A percentile compares a stretch with the other conserved stretches of the same genome.
phyloP scores from a whole-genome alignment of 2,329 filamentous ascomycete genomes.

The Penicillium sp. region DNA sequence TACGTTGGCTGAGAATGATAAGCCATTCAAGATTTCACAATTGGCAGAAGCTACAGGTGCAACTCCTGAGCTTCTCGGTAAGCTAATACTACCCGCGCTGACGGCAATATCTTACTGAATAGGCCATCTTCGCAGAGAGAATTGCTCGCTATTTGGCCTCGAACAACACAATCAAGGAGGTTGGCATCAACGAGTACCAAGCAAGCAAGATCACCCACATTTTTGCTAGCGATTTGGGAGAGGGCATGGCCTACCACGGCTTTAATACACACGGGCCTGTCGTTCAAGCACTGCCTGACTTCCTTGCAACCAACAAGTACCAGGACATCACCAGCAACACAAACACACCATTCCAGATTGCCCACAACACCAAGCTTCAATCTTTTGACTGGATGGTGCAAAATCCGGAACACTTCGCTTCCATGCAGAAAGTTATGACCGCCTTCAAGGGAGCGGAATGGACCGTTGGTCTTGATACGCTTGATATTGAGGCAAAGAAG shows the following conservation, averaged over 20 bases:
- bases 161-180: slow-evolving; percentile 14
- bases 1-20: slow-evolving; percentile 4
- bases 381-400: slow-evolving; percentile 30
- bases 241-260: slow-evolving; percentile 17
- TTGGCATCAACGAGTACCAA: slow-evolving; percentile 12
- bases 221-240: slow-evolving; percentile 10
- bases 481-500: slow-evolving; percentile 17
- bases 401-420: slow-evolving; percentile 25
- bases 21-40: slow-evolving; percentile 5
- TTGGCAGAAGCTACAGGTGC: slow-evolving; percentile 7
- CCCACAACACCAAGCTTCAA: slow-evolving; percentile 26
- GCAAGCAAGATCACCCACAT: slow-evolving; percentile 13
- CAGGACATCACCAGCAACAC: slow-evolving; percentile 24
- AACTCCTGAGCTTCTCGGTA: slow-evolving; percentile 12
- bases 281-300: slow-evolving; percentile 24
- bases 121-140: slow-evolving; percentile 11
- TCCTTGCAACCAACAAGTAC: slow-evolving; percentile 16
- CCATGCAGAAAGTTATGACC: slow-evolving; percentile 26
- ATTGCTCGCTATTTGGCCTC: slow-evolving; percentile 30
- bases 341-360: slow-evolving; percentile 31
- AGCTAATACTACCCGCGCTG: background rate
- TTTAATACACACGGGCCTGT: slow-evolving; percentile 16
- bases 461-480: slow-evolving; percentile 18
- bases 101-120: background rate
- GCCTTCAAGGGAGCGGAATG: slow-evolving; percentile 22